phyloP scores from a whole-genome alignment of 1,139 yeast species.

The Debaryomyces subglobosus region DNA sequence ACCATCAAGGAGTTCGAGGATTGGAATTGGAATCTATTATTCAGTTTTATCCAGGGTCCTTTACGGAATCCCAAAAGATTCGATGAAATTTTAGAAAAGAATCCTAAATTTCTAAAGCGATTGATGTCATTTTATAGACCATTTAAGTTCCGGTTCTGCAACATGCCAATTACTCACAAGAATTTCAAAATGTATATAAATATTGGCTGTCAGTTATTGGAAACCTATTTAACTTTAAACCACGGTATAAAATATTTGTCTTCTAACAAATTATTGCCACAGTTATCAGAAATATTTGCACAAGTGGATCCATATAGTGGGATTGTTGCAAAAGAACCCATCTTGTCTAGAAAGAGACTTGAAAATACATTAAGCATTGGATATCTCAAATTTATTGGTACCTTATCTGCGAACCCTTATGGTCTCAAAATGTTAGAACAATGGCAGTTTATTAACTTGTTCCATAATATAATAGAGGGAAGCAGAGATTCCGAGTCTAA shows the following conservation, averaged over 20 bases:
- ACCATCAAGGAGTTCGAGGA: constrained; percentile 76
- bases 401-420: constrained; percentile 56
- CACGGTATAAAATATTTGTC: constrained; percentile 72
- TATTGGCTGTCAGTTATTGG: constrained; percentile 75
- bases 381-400: constrained; percentile 77
- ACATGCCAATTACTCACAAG: constrained; percentile 35
- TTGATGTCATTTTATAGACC: constrained; percentile 88
- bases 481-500: constrained; percentile 27
- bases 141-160: constrained; percentile 81
- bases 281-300: constrained; percentile 83
- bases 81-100: constrained; percentile 76
- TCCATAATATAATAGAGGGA: constrained; percentile 70
- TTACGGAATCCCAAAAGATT: constrained; percentile 68
- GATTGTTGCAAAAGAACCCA: constrained; percentile 69
- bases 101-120: constrained; percentile 81
- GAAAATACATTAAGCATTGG: constrained; percentile 72
- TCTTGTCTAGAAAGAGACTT: constrained; percentile 63
- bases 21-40: constrained; percentile 86
- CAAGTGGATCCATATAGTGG: constrained; percentile 85
- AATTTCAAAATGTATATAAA: constrained; percentile 59
- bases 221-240: constrained; percentile 59
- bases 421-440: constrained; percentile 74
- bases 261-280: constrained; percentile 79
- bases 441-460: constrained; percentile 83
- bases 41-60: constrained; percentile 78